These are phyloP conservation scores for Tricholoma hemisulphureum DNA, from an alignment of 768 basidiomycete species.

Conservation along the genomic window DNA sequence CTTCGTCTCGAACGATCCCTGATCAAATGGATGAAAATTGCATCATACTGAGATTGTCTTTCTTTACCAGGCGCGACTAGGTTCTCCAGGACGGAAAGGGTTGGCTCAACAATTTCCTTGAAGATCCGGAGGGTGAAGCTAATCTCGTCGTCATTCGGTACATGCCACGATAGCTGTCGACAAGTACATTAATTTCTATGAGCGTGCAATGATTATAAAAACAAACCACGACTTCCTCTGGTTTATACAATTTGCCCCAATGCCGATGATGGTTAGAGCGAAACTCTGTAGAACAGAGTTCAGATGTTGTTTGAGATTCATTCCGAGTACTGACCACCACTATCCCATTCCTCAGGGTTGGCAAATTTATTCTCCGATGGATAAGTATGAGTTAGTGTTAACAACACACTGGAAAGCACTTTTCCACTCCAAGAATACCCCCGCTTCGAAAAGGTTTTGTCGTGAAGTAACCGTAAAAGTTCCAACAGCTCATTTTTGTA, in stretches of 20 bases:
- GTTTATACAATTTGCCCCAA: slow-evolving; percentile 79
- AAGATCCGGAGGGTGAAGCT: slow-evolving; percentile 72
- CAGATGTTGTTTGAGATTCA: neutral
- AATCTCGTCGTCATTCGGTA: slow-evolving; percentile 68
- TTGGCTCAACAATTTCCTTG: slow-evolving; percentile 62
- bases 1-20: slow-evolving; percentile 51
- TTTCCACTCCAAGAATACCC: slow-evolving; percentile 83
- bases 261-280: slow-evolving; percentile 62
- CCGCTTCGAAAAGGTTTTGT: slow-evolving; percentile 74
- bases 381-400: slow-evolving; percentile 79
- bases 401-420: slow-evolving; percentile 65
- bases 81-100: slow-evolving; percentile 51
- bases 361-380: slow-evolving; percentile 79
- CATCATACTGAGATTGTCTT: slow-evolving; percentile 2
- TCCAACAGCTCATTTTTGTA: slow-evolving; percentile 62
- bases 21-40: neutral
- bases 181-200: neutral
- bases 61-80: slow-evolving; percentile 52
- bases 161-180: slow-evolving; percentile 73
- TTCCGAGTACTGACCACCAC: slow-evolving; percentile 49
- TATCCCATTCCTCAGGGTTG: slow-evolving; percentile 73
- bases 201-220: neutral
- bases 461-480: slow-evolving; percentile 60
- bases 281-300: slow-evolving; percentile 50
- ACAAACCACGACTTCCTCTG: slow-evolving; percentile 66